These are phyloP conservation scores for Daldinia decipiens DNA, from an alignment of 495 filamentous ascomycete species.

Conservation along the genomic window DNA sequence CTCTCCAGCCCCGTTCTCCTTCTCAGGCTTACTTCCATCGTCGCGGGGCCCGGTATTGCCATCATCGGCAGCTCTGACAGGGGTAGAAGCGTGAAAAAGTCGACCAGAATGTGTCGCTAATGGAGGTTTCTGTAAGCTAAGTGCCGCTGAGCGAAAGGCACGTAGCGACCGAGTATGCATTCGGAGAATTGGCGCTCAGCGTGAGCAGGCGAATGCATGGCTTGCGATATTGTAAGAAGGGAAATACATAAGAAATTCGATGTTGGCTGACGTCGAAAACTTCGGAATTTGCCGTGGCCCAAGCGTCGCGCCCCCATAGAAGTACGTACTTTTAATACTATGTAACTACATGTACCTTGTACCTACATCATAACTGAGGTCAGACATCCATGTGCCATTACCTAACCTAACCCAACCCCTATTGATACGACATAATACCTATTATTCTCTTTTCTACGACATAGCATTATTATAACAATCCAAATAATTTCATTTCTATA, in stretches of 20 bases:
- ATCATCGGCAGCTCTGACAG: constrained; percentile 45
- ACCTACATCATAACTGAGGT: no score
- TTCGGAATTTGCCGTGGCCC: constrained; percentile 37
- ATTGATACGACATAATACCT: no score
- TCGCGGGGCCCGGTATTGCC: constrained; percentile 25
- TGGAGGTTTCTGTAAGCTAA: constrained; percentile 45
- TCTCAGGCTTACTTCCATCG: constrained; percentile 43
- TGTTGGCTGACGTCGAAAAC: constrained; percentile 12
- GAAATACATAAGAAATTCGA: constrained; percentile 15
- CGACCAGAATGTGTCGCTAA: constrained; percentile 36
- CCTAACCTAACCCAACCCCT: no score
- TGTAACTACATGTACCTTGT: no score
- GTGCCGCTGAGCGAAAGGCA: constrained; percentile 52
- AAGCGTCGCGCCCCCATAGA: constrained; percentile 14
- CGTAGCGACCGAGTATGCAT: constrained; percentile 55
- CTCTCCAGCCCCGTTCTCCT: constrained; percentile 25
- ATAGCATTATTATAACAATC: not conserved
- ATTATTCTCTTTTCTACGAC: no score
- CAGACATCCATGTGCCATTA: not conserved
- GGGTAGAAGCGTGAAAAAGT: constrained; percentile 50
- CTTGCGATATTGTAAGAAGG: constrained; percentile 24
- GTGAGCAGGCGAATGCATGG: constrained; percentile 47
- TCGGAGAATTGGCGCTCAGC: constrained; percentile 51
- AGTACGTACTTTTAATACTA: not conserved
- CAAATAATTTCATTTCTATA: constrained; percentile 4